phyloP scores from a whole-genome alignment of 2,329 filamentous ascomycete genomes.

The Setomelanomma holmii region DNA sequence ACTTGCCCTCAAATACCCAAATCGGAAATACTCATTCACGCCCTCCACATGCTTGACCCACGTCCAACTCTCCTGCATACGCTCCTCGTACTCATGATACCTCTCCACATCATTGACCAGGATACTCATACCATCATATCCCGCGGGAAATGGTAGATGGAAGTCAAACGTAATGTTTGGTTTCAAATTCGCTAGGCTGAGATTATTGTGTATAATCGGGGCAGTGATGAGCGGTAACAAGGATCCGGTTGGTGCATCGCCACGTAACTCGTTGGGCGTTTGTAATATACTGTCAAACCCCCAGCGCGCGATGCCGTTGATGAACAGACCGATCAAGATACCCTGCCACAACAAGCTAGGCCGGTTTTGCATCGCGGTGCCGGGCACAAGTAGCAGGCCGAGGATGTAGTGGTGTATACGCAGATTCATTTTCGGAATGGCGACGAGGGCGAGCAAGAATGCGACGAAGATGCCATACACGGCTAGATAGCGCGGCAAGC shows the following conservation, averaged over 20 bases:
- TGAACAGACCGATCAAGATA: constrained; percentile 85
- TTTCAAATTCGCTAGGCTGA: constrained; percentile 50
- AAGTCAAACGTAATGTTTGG: constrained; percentile 70
- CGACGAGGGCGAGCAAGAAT: constrained; percentile 75
- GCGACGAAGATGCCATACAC: constrained; percentile 75
- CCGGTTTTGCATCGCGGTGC: constrained; percentile 86
- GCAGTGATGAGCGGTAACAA: constrained; percentile 60
- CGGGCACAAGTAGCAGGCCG: constrained; percentile 83
- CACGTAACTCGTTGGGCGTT: constrained; percentile 75
- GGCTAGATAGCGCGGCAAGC: constrained; percentile 77
- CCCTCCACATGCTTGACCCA: constrained; percentile 62
- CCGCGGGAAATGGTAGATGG: constrained; percentile 53
- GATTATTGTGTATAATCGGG: constrained; percentile 54
- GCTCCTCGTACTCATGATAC: constrained; percentile 71
- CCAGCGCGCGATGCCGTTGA: constrained; percentile 94
- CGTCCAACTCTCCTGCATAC: constrained; percentile 55
- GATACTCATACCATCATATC: constrained; percentile 77
- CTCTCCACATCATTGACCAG: constrained; percentile 87
- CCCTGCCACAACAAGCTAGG: constrained; percentile 88
- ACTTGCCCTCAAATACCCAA: constrained; percentile 74
- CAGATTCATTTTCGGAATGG: constrained; percentile 77
- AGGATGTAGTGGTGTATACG: constrained; percentile 96
- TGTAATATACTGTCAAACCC: constrained; percentile 90
- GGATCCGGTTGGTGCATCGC: constrained; percentile 60
- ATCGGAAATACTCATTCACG: constrained; percentile 76